These are phyloP conservation scores for Arthrocladium fulminans DNA, from an alignment of 2,329 filamentous ascomycete species.

Conservation along the genomic window DNA sequence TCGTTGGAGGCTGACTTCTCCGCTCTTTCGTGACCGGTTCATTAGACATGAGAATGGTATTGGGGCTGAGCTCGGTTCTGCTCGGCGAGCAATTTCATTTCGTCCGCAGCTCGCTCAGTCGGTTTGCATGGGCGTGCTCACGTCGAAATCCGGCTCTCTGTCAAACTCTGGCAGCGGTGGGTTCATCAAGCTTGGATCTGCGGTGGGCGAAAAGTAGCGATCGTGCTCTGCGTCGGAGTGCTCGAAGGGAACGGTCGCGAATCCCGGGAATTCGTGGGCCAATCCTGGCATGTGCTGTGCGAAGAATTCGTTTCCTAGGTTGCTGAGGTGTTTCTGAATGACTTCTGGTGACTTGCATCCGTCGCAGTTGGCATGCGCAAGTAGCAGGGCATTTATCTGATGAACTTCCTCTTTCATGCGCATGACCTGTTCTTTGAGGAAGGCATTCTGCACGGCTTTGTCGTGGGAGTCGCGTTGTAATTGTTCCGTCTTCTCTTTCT, in stretches of 20 bases:
- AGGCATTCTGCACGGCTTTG: slow-evolving; percentile 22
- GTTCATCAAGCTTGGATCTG: slow-evolving; percentile 13
- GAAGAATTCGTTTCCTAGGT: slow-evolving; percentile 21
- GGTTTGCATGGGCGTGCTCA: slow-evolving; percentile 18
- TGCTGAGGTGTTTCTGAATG: slow-evolving; percentile 20
- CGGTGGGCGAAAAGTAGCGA: slow-evolving; percentile 14
- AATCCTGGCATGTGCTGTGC: slow-evolving; percentile 12
- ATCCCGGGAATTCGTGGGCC: slow-evolving; percentile 7
- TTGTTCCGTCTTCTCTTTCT: slow-evolving; percentile 23
- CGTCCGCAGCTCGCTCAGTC: slow-evolving; percentile 12
- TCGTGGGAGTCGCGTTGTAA: slow-evolving; percentile 23
- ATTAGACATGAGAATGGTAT: neutral
- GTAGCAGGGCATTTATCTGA: slow-evolving; percentile 21
- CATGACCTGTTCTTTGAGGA: slow-evolving; percentile 24
- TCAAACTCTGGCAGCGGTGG: slow-evolving; percentile 22
- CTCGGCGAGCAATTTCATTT: neutral
- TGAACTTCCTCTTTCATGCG: slow-evolving; percentile 23
- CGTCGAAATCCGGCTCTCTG: slow-evolving; percentile 21
- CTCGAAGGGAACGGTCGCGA: slow-evolving; percentile 12
- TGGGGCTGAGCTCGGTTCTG: neutral
- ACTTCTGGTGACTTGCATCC: slow-evolving; percentile 22
- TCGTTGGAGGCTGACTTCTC: neutral
- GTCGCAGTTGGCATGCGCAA: slow-evolving; percentile 22
- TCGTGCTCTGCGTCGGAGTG: slow-evolving; percentile 13
- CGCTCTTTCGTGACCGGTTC: neutral